Conservation (phyloP, 108 stramenopile species). For the Cyclotella cryptica region DNA sequence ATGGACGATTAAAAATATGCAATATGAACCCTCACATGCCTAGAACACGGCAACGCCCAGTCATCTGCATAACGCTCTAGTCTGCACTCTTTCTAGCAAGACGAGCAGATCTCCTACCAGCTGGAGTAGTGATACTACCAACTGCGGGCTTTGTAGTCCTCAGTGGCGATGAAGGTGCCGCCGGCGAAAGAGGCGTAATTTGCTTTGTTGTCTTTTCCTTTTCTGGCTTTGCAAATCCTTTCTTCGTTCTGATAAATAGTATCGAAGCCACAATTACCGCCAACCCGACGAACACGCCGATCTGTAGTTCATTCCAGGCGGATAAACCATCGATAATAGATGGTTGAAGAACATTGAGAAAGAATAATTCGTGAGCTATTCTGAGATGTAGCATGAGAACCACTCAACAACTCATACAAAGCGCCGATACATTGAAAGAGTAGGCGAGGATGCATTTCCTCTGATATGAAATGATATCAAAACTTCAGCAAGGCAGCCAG, state of each 20-base stretch:
- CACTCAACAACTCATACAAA: no score
- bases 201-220: conserved; percentile 4
- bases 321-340: not conserved
- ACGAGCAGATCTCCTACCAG: conserved; percentile 68
- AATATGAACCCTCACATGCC: conserved; percentile 8
- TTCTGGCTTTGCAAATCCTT: not conserved
- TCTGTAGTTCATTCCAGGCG: not conserved
- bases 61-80: not conserved
- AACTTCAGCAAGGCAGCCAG: no score
- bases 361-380: not conserved
- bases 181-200: not conserved
- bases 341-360: not conserved
- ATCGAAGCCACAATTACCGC: conserved; percentile 11
- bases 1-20: conserved; percentile 16
- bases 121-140: conserved; percentile 64
- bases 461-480: no score
- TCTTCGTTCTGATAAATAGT: conserved; percentile 14
- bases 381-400: not conserved
- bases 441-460: no score
- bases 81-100: conserved; percentile 43
- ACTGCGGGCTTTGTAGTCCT: conserved; percentile 8
- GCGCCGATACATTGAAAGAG: no score
- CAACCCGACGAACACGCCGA: conserved; percentile 21
- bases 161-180: not conserved
- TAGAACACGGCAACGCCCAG: not conserved